phyloP scores from a whole-genome alignment of 306 rosid genomes.

The Styphnolobium japonicum region DNA sequence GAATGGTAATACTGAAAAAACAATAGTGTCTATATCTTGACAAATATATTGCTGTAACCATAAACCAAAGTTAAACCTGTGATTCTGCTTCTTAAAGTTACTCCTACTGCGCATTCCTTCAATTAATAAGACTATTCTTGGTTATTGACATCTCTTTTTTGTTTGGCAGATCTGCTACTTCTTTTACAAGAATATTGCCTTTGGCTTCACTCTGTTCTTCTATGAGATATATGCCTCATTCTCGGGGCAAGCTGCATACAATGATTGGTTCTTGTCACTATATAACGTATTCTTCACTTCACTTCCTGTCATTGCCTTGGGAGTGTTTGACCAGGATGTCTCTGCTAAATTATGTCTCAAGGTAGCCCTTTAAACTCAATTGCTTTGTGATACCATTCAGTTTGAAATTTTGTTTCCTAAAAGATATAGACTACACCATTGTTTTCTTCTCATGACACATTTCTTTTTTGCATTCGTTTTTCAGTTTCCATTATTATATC shows the following conservation, averaged over 20 bases:
- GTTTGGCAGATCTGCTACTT: constrained; percentile 84
- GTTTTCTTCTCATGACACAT: neutral
- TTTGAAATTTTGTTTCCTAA: neutral
- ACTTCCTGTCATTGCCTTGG: constrained; percentile 91
- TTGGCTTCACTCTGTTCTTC: constrained; percentile 83
- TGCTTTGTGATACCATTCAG: neutral
- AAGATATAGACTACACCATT: neutral
- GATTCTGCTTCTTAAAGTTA: neutral
- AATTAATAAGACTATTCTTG: neutral
- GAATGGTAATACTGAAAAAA: neutral
- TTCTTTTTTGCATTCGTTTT: neutral
- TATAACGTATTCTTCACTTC: constrained; percentile 92
- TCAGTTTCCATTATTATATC: constrained; percentile 87
- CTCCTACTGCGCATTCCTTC: neutral
- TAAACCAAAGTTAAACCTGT: neutral
- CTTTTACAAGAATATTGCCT: constrained; percentile 89
- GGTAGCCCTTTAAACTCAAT: constrained; percentile 39
- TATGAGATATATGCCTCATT: constrained; percentile 70
- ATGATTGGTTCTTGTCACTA: constrained; percentile 78
- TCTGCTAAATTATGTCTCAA: constrained; percentile 70
- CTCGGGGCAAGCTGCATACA: constrained; percentile 76
- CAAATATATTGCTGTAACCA: neutral
- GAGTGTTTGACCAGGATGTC: constrained; percentile 91
- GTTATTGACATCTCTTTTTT: constrained; percentile 4
- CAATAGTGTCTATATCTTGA: neutral